A percentile compares a stretch with the other conserved stretches of the same genome.
phyloP scores from a whole-genome alignment of 1,139 yeast species.

The Kodamaea suecica region DNA sequence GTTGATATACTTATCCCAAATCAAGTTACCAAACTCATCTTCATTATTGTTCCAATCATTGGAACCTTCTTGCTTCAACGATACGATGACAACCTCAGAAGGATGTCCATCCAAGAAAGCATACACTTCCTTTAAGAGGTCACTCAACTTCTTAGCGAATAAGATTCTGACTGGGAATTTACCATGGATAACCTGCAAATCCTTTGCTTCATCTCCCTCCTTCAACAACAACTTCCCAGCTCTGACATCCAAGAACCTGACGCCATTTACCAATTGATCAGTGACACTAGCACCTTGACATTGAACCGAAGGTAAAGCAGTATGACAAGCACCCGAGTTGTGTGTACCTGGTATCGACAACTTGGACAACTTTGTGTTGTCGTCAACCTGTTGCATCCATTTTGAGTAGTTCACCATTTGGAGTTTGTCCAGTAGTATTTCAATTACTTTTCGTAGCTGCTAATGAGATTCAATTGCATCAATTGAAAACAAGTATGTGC shows the following conservation, averaged over 20 bases:
- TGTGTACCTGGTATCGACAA: constrained; percentile 79
- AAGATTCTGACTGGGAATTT: constrained; percentile 70
- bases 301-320: constrained; percentile 75
- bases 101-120: constrained; percentile 50
- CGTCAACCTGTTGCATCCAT: constrained; percentile 59
- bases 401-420: constrained; percentile 42
- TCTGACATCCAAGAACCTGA: constrained; percentile 69
- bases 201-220: constrained; percentile 47
- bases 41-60: constrained; percentile 59
- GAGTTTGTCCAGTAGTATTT: too few species aligned
- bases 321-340: constrained; percentile 71
- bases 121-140: constrained; percentile 55
- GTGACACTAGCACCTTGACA: constrained; percentile 66
- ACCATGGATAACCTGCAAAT: constrained; percentile 71
- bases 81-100: constrained; percentile 63
- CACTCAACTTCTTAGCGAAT: constrained; percentile 50
- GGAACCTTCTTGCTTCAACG: constrained; percentile 73
- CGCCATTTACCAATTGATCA: constrained; percentile 67
- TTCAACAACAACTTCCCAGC: constrained; percentile 57
- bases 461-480: background rate
- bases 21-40: constrained; percentile 64
- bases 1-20: constrained; percentile 59
- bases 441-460: too few species aligned
- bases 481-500: too few species aligned
- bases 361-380: constrained; percentile 49